Conservation (phyloP, 208 protist species). For the Trypanosoma cruzi region DNA sequence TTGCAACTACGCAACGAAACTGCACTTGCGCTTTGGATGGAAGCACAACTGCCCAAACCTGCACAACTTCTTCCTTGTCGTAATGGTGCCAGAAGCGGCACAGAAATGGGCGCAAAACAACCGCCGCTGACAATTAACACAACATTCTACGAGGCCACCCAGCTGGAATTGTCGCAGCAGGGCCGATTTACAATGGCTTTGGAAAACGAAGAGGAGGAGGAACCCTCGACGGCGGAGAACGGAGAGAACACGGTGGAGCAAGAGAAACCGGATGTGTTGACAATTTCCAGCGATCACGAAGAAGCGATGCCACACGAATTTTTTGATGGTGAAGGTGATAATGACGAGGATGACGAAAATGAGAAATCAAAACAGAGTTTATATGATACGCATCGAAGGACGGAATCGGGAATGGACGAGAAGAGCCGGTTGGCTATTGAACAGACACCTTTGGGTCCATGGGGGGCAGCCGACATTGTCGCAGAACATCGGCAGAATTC, state of each 20-base stretch:
- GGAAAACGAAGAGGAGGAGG: not conserved
- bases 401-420: constrained; percentile 27
- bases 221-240: not conserved
- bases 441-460: constrained; percentile 30
- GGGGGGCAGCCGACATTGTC: constrained; percentile 32
- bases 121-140: constrained; percentile 27
- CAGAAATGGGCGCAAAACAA: constrained; percentile 7
- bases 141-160: constrained; percentile 27
- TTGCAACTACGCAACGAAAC: constrained; percentile 36
- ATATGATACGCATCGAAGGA: not conserved
- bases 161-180: constrained; percentile 6
- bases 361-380: constrained; percentile 1
- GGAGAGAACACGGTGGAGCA: not conserved
- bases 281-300: not conserved
- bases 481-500: constrained; percentile 19
- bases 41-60: constrained; percentile 33
- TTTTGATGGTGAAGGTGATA: not conserved
- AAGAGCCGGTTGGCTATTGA: constrained; percentile 28
- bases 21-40: constrained; percentile 38
- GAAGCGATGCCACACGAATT: not conserved
- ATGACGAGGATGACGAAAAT: constrained; percentile 14
- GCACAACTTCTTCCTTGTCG: constrained; percentile 10
- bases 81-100: not conserved
- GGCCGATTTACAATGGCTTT: not conserved
- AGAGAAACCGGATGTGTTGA: constrained; percentile 4